Conservation (phyloP, 352 stramenopile species). For the Globisporangium rhizosaccharum region DNA sequence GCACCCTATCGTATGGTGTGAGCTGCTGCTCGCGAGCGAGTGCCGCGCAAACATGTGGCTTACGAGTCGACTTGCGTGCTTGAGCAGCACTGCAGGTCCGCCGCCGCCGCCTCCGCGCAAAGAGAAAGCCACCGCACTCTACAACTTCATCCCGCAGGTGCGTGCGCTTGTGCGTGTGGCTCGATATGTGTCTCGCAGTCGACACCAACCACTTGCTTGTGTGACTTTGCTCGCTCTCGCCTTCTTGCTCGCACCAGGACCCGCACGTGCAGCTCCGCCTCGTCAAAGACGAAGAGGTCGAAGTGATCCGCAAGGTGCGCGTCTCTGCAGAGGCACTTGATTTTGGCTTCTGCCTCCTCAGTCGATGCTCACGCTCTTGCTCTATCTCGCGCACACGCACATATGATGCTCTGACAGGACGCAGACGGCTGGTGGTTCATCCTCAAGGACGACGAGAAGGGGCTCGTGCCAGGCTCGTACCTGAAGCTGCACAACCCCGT, state of each 20-base stretch:
- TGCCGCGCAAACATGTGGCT: background rate
- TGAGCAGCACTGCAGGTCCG: slow-evolving; percentile 6
- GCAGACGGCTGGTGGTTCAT: slow-evolving; percentile 84
- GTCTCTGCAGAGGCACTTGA: too few relatives aligned
- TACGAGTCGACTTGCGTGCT: background rate
- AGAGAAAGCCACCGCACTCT: slow-evolving; percentile 67
- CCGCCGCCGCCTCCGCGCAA: slow-evolving; percentile 24
- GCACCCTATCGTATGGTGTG: background rate
- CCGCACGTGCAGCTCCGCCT: slow-evolving; percentile 59
- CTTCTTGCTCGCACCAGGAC: slow-evolving; percentile 22
- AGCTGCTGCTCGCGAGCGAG: background rate
- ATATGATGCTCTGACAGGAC: slow-evolving; percentile 21
- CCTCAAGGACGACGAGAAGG: slow-evolving; percentile 67
- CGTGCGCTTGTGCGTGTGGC: background rate
- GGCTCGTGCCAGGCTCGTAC: slow-evolving; percentile 74
- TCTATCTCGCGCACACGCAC: background rate
- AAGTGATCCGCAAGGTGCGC: slow-evolving; percentile 63
- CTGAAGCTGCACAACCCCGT: slow-evolving; percentile 59
- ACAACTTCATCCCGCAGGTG: slow-evolving; percentile 70
- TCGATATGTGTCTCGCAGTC: background rate
- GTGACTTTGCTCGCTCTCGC: background rate
- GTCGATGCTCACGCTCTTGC: too few relatives aligned
- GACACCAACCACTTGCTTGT: background rate
- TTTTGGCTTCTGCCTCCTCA: too few relatives aligned
- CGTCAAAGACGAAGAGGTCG: slow-evolving; percentile 61